A percentile compares a stretch with the other conserved stretches of the same genome.
Conservation (phyloP, 2,329 filamentous ascomycete species). For the Rutstroemia sp. region DNA sequence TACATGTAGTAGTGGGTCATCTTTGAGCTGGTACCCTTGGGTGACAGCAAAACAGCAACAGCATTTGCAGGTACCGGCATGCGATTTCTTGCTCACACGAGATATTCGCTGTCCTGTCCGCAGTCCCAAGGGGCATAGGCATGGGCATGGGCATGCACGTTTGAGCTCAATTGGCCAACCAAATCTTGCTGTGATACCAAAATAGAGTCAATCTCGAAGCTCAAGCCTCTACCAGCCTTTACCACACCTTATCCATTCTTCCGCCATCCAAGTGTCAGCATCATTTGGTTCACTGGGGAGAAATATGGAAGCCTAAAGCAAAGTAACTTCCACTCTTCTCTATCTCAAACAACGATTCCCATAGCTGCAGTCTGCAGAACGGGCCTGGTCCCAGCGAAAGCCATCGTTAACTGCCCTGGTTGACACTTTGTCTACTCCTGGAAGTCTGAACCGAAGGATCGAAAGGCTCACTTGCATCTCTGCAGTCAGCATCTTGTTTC, state of each 20-base stretch:
- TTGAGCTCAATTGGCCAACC: neutral
- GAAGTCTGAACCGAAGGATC: slow-evolving; percentile 13
- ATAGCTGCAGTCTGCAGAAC: too few species aligned
- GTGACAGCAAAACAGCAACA: too few species aligned
- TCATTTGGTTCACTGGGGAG: too few species aligned
- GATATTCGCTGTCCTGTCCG: neutral
- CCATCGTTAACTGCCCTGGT: neutral
- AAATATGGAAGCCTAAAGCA: too few species aligned
- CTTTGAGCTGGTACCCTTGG: too few species aligned
- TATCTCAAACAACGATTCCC: too few species aligned
- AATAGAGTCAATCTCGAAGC: too few species aligned
- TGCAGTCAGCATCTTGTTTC: slow-evolving; percentile 15
- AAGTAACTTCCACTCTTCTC: too few species aligned
- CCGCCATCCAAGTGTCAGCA: neutral
- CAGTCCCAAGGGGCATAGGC: neutral
- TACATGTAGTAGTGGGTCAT: too few species aligned
- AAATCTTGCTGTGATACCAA: too few species aligned
- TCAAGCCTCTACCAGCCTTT: neutral
- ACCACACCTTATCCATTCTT: neutral
- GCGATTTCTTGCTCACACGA: neutral
- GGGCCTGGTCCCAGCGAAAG: neutral
- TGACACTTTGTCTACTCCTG: neutral
- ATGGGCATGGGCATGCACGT: neutral
- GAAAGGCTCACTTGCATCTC: slow-evolving; percentile 15
- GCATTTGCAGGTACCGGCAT: neutral